Evolutionary conservation across 129 eudicot species (phyloP).

Genomic region (Chrysanthemum makinoi): DNA sequence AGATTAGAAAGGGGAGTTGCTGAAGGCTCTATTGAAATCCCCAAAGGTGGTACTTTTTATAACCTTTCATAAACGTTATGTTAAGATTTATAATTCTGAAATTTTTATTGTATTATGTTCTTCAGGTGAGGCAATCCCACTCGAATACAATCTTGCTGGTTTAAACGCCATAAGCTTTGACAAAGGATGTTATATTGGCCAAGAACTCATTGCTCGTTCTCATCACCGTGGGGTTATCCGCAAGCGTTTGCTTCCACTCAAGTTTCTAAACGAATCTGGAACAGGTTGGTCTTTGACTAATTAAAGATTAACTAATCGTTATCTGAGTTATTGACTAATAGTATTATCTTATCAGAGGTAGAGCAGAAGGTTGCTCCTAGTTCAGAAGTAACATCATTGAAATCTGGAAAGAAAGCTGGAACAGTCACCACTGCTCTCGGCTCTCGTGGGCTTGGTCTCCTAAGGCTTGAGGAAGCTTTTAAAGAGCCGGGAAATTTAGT

Average conservation of each 20-base stretch:
- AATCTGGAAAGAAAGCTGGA: constrained; percentile 75
- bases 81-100: background rate
- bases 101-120: too few relatives aligned
- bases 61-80: too few relatives aligned
- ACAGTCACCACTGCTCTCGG: constrained; percentile 74
- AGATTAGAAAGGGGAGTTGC: constrained; percentile 94
- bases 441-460: constrained; percentile 67
- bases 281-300: constrained; percentile 38
- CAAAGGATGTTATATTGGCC: constrained; percentile 94
- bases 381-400: constrained; percentile 45
- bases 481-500: constrained; percentile 44
- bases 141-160: constrained; percentile 90
- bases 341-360: constrained; percentile 41
- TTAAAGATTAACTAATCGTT: too few relatives aligned
- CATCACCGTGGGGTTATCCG: constrained; percentile 87
- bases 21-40: constrained; percentile 88
- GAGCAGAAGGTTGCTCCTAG: constrained; percentile 63
- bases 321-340: too few relatives aligned
- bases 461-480: constrained; percentile 83
- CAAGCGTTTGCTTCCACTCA: constrained; percentile 77
- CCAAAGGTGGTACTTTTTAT: constrained; percentile 78
- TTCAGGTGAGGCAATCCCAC: constrained; percentile 93
- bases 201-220: constrained; percentile 89
- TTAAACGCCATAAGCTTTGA: constrained; percentile 92
- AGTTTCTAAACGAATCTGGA: constrained; percentile 55